A percentile compares a stretch with the other conserved stretches of the same genome.
Evolutionary conservation across 495 filamentous ascomycete genomes (phyloP).

Genomic region (Penicillium pancosmium): DNA sequence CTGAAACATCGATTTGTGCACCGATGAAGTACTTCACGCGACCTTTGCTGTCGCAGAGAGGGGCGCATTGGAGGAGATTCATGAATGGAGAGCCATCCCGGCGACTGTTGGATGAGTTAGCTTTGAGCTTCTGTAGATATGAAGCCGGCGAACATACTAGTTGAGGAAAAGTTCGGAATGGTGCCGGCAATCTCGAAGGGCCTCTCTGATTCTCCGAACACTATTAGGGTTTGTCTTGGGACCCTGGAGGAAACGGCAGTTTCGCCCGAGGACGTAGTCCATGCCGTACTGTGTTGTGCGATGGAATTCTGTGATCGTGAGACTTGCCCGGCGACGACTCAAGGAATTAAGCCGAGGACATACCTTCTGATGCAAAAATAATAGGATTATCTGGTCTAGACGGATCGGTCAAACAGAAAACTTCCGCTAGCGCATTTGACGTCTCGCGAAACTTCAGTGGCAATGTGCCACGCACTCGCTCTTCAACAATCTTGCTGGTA

Average conservation of each 20-base stretch:
- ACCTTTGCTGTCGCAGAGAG: conserved; percentile 63
- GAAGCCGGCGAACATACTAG: conserved; percentile 50
- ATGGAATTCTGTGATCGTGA: conserved; percentile 15
- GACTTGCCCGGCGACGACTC: background rate
- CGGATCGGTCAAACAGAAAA: conserved; percentile 78
- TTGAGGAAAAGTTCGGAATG: conserved; percentile 70
- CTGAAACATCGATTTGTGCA: conserved; percentile 61
- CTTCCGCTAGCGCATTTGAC: conserved; percentile 73
- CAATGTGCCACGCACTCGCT: conserved; percentile 37
- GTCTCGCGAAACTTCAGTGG: conserved; percentile 51
- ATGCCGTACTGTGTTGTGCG: conserved; percentile 64
- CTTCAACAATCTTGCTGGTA: conserved; percentile 40
- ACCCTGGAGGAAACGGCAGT: conserved; percentile 66
- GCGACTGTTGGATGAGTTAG: conserved; percentile 37
- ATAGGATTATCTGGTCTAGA: conserved; percentile 74
- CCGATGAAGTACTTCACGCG: conserved; percentile 63
- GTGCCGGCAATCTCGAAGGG: conserved; percentile 58
- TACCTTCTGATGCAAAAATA: conserved; percentile 77
- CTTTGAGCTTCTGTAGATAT: background rate
- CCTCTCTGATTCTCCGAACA: conserved; percentile 57
- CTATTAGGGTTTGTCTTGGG: conserved; percentile 54
- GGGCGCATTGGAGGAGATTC: conserved; percentile 66
- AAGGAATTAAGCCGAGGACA: conserved; percentile 8
- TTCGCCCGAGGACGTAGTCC: conserved; percentile 59
- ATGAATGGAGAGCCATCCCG: conserved; percentile 66